Base-by-base conservation (phyloP, 192 early-diverging fungal genomes). In the Umbelopsis sp. region DNA sequence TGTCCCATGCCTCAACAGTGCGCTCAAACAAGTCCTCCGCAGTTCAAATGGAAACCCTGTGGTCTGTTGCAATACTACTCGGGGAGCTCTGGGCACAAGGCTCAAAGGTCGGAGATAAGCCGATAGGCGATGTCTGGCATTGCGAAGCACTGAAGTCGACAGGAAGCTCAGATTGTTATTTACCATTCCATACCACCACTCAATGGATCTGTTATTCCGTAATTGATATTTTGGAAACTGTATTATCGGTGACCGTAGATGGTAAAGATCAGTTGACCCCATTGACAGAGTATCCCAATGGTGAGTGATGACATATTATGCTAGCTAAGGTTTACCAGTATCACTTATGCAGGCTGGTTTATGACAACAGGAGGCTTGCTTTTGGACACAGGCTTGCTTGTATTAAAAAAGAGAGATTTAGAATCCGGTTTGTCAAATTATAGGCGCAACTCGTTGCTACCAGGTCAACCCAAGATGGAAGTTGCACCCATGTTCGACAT, bases 121-220 rank as follows among this genome's bases (percentile, higher is more conserved):
- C 18, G 6, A 50, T 78, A 46, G 76, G 76, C 48, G 76, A 78
- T 25, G 76, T 78, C 3, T 80, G 78, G 78, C 74, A 71, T 41
- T 80, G 74, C 37, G 61, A 70, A 46, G 72, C 78, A 33, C 65
- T 80, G 9, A 46, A 46, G 35, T 61, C 66, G 7, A 21, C 49
- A 27, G 51, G 48, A 22, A 21, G 44, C 23, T 67, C 66, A 6
- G 80, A 86, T 22, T 75, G 80, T 49, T 81, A 92, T 66, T 88
- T 95, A 25, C 76, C 91, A 10, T 95, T 97, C 82, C 94, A 98
- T 78, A 97, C 94, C 69, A 84, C 97, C 49, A 93, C 94, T 4
- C 96, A 98, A 78, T 98, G 96, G 96, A 86, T 98, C 37, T 91
- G 93, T 11, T 97, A 96, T 81, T 95, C 94, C 0, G 80, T 97